Base-by-base conservation (phyloP, 306 rosid genomes). In the Styphnolobium japonicum region DNA sequence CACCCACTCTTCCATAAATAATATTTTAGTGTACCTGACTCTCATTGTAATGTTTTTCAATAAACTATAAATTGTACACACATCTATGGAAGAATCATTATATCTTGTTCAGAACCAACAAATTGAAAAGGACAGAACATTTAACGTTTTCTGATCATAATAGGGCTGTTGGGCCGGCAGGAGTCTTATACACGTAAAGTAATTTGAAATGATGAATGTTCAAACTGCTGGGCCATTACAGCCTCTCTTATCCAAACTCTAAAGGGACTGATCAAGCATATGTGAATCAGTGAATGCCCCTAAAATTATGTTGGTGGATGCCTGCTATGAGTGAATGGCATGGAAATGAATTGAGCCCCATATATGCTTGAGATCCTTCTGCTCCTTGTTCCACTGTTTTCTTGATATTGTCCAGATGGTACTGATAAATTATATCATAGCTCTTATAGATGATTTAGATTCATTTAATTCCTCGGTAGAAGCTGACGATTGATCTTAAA, bases 1-100 rank as follows among this genome's bases (percentile, higher is more conserved):
- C 55, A 71, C 60, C 63, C 42, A 82, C 70, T 23, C 56, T 76
- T 61, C 62, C 22, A 22, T 64, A 31, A 82, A 33, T 23, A 82
- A 76, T 36, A n/a, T n/a, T 10, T 29, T 4, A 5, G 71, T 77
- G 9, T 8, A 33, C 10, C 33, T 22, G 43, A 67, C 10, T 36
- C 8, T 36, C 27, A 3, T 46, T 31, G 18, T 51, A 9, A 16
- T 6, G 39, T 62, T 56, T 23, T 69, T 37, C 5, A 60, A 14
- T 39, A 16, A 25, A 6, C n/a, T 29, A 16, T 19, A 46, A 8
- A 33, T 25, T 75, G 57, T 67, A 34, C 22, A 36, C 31, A 56
- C 29, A 39, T 33, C 8, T n/a, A 27, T 46, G 25, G 74, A 77
- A 23, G 66, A 76, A 76, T 49, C 72, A 56, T 53, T 68, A 56